phyloP scores from a whole-genome alignment of 2,329 filamentous ascomycete genomes.

The Alternaria angustiovoidea region DNA sequence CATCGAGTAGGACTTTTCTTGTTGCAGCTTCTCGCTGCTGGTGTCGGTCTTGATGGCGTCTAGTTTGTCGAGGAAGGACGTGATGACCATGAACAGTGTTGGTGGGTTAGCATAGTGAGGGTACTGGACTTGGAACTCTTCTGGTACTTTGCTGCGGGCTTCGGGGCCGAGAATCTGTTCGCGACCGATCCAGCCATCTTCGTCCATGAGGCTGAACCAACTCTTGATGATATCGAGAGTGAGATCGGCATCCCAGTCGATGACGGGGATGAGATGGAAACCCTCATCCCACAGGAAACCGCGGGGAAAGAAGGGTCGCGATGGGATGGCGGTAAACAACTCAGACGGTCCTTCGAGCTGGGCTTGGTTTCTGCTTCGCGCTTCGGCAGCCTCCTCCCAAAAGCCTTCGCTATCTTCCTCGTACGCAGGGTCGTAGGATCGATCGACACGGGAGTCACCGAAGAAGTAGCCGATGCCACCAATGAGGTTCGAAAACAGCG shows the following conservation, averaged over 20 bases:
- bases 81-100: conserved; percentile 89
- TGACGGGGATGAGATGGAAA: conserved; percentile 89
- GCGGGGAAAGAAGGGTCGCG: conserved; percentile 92
- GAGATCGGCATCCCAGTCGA: conserved; percentile 93
- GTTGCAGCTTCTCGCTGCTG: conserved; percentile 45
- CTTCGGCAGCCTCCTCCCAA: conserved; percentile 89
- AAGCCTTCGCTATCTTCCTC: conserved; percentile 95
- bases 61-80: conserved; percentile 82
- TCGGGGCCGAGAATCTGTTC: conserved; percentile 94
- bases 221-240: conserved; percentile 84
- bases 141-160: conserved; percentile 91
- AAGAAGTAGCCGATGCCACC: conserved; percentile 97
- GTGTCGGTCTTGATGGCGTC: conserved; percentile 55
- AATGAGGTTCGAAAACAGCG: conserved; percentile 91
- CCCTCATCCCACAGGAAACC: conserved; percentile 99
- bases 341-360: conserved; percentile 82
- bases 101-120: conserved; percentile 98
- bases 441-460: conserved; percentile 86
- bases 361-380: conserved; percentile 72
- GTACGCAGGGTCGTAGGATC: conserved; percentile 90
- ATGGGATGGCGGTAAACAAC: conserved; percentile 90
- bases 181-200: conserved; percentile 95
- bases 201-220: conserved; percentile 96
- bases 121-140: conserved; percentile 93
- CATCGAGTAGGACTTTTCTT: conserved; percentile 62